phyloP scores from a whole-genome alignment of 768 basidiomycete genomes.

The Kwoniella dendrophila region DNA sequence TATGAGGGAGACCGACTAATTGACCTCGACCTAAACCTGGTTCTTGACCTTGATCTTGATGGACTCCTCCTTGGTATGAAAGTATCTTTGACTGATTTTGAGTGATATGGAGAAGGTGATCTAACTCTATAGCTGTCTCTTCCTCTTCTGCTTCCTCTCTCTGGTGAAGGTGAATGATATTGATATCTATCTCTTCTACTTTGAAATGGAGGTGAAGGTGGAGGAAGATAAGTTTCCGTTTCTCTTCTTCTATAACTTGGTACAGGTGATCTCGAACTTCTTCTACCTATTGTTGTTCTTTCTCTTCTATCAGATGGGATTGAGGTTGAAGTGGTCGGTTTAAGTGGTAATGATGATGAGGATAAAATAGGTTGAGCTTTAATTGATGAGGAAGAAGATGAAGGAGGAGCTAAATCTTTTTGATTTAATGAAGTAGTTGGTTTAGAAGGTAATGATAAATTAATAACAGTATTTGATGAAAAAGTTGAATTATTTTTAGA shows the following conservation, averaged over 20 bases:
- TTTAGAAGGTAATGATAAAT: slow-evolving; percentile 10
- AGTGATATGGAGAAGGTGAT: slow-evolving; percentile 1
- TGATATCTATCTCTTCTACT: too few relatives aligned
- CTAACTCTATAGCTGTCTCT: background rate
- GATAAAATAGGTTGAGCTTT: background rate
- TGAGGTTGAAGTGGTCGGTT: slow-evolving; percentile 17
- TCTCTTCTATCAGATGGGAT: background rate
- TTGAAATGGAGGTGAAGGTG: too few relatives aligned
- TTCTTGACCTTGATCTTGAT: slow-evolving; percentile 1
- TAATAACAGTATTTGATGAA: background rate
- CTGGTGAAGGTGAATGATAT: slow-evolving; percentile 9
- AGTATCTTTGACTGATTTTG: background rate
- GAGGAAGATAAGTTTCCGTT: slow-evolving; percentile 6
- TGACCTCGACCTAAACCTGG: background rate
- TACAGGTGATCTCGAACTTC: background rate
- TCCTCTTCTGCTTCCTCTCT: too few relatives aligned
- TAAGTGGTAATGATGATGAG: slow-evolving; percentile 15
- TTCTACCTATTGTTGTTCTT: too few relatives aligned
- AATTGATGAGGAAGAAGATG: slow-evolving; percentile 1
- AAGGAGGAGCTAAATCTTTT: too few relatives aligned
- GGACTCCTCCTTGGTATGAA: background rate
- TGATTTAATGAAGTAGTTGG: background rate
- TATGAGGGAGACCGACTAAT: slow-evolving; percentile 12
- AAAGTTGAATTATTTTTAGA: too few relatives aligned
- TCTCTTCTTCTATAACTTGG: slow-evolving; percentile 4